These are phyloP conservation scores for Pichiaceae sp. DNA, from an alignment of 1,139 yeast genomes.

Conservation along the genomic window DNA sequence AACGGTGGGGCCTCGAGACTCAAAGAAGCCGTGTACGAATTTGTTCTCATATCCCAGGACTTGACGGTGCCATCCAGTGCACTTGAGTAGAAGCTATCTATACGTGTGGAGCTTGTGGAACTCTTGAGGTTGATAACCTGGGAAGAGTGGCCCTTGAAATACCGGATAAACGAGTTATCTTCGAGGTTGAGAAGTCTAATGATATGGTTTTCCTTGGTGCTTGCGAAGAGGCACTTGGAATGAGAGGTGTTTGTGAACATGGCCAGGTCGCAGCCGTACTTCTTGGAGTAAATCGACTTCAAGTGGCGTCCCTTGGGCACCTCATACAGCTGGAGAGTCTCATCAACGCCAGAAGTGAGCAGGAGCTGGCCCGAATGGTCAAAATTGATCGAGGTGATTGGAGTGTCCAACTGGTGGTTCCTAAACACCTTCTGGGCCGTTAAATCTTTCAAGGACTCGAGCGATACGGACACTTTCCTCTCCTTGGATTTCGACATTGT, in stretches of 20 bases:
- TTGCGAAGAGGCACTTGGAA: conserved; percentile 67
- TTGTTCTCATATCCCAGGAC: conserved; percentile 73
- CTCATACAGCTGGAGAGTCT: conserved; percentile 79
- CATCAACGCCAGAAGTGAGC: conserved; percentile 74
- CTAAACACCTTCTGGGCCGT: conserved; percentile 51
- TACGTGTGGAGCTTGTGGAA: conserved; percentile 4
- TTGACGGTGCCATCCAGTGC: conserved; percentile 75
- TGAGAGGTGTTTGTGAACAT: conserved; percentile 71
- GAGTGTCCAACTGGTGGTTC: conserved; percentile 47
- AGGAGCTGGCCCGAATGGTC: conserved; percentile 80
- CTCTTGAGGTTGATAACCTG: conserved; percentile 54
- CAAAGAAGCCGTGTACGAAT: conserved; percentile 50
- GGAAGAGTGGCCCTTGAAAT: conserved; percentile 79
- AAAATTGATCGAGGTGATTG: conserved; percentile 74
- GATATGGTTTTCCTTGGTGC: conserved; percentile 70
- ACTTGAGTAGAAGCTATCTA: conserved; percentile 31
- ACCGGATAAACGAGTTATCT: conserved; percentile 73
- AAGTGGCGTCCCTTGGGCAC: conserved; percentile 57
- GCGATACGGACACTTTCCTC: neutral
- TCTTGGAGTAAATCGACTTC: conserved; percentile 70
- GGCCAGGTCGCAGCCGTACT: conserved; percentile 88
- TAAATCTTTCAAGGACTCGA: conserved; percentile 24
- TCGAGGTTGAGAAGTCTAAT: conserved; percentile 68
- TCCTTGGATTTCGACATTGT: neutral
- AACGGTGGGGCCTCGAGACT: conserved; percentile 27